Conservation (phyloP, 371 early-diverging fungal genomes). For the Rhizomucor pusillus region DNA sequence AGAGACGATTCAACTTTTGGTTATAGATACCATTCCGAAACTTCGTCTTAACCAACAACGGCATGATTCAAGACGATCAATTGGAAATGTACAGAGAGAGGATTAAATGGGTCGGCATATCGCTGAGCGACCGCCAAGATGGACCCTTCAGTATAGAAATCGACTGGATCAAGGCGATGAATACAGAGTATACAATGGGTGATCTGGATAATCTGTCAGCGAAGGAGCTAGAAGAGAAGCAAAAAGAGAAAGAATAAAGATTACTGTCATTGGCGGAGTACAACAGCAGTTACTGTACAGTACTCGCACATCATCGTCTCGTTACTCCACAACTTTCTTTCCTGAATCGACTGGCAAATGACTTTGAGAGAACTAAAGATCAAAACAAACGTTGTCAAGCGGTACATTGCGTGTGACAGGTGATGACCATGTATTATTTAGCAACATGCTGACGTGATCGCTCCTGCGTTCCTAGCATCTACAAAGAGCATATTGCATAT, state of each 20-base stretch:
- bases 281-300: no score
- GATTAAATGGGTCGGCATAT: constrained; percentile 88
- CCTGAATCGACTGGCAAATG: no score
- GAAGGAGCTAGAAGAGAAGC: no score
- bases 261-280: no score
- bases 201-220: no score
- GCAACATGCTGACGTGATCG: not conserved
- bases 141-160: constrained; percentile 90
- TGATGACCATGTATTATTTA: not conserved
- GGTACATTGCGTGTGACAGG: constrained; percentile 33
- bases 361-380: constrained; percentile 62
- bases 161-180: constrained; percentile 86
- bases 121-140: constrained; percentile 75
- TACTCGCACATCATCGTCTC: no score
- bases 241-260: no score
- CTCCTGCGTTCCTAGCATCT: constrained; percentile 35
- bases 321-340: no score
- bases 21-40: constrained; percentile 85
- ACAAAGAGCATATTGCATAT: constrained; percentile 66
- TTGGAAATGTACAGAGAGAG: constrained; percentile 80
- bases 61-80: constrained; percentile 82
- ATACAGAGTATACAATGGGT: constrained; percentile 70
- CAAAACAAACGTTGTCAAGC: constrained; percentile 67
- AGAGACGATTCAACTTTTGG: not conserved
- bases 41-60: constrained; percentile 88